phyloP scores from a whole-genome alignment of 2,329 filamentous ascomycete species.

The Elsinoe arachidis region DNA sequence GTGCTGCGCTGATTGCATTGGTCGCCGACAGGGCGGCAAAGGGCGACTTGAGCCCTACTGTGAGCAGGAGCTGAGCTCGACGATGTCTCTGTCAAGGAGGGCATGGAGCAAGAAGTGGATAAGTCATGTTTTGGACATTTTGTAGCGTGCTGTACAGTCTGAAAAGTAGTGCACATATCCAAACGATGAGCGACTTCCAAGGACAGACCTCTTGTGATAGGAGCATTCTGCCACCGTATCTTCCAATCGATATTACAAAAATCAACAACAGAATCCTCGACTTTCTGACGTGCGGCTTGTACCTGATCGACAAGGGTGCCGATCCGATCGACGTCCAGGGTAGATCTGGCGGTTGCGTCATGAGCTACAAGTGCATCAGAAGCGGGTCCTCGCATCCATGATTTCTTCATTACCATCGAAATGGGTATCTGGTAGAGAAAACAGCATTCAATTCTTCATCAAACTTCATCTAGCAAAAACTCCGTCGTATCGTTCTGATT shows the following conservation, averaged over 20 bases:
- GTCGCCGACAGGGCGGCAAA: constrained; percentile 58
- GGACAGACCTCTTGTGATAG: too few relatives aligned
- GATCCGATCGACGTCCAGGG: constrained; percentile 1
- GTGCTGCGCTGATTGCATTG: constrained; percentile 86
- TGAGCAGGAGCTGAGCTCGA: not conserved
- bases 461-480: too few relatives aligned
- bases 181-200: too few relatives aligned
- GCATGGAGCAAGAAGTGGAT: too few relatives aligned
- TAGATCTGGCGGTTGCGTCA: not conserved
- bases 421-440: too few relatives aligned
- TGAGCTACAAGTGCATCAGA: not conserved
- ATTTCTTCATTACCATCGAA: too few relatives aligned
- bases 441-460: too few relatives aligned
- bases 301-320: constrained; percentile 1
- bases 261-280: too few relatives aligned
- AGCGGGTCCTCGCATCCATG: not conserved
- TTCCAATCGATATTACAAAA: too few relatives aligned
- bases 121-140: not conserved
- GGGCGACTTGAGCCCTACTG: constrained; percentile 15
- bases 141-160: not conserved
- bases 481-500: too few relatives aligned
- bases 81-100: not conserved
- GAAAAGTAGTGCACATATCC: not conserved
- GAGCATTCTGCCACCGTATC: too few relatives aligned
- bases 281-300: not conserved